Evolutionary conservation across 208 protist species (phyloP).

Genomic region (Tritrichomonas musculus): DNA sequence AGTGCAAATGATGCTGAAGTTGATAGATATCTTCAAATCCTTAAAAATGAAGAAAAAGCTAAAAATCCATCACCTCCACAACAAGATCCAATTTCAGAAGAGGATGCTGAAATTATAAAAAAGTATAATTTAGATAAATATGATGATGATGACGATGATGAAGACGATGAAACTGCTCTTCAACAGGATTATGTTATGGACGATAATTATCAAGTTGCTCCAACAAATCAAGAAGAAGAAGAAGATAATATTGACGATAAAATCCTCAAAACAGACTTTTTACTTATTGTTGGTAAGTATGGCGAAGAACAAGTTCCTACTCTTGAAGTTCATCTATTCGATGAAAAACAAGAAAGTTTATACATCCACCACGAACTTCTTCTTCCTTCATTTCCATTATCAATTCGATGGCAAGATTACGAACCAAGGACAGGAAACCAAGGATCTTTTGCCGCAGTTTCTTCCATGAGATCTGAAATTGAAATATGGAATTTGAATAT

Average conservation of each 20-base stretch:
- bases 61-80: neutral
- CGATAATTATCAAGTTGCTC: neutral
- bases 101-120: slow-evolving; percentile 10
- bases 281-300: neutral
- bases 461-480: neutral
- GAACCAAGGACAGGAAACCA: neutral
- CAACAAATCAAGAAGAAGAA: neutral
- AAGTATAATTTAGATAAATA: slow-evolving; percentile 16
- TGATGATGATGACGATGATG: neutral
- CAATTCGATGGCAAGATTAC: neutral
- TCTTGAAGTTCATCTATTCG: slow-evolving; percentile 15
- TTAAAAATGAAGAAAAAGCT: neutral
- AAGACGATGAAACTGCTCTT: neutral
- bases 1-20: neutral
- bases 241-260: neutral
- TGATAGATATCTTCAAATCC: neutral
- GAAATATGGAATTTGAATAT: slow-evolving; percentile 11
- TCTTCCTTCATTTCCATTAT: neutral
- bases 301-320: neutral
- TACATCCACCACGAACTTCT: neutral
- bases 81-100: neutral
- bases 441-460: neutral
- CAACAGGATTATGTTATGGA: neutral
- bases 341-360: neutral
- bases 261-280: neutral